Conservation (phyloP, 768 basidiomycete genomes). For the Daedaleopsis sinensis region DNA sequence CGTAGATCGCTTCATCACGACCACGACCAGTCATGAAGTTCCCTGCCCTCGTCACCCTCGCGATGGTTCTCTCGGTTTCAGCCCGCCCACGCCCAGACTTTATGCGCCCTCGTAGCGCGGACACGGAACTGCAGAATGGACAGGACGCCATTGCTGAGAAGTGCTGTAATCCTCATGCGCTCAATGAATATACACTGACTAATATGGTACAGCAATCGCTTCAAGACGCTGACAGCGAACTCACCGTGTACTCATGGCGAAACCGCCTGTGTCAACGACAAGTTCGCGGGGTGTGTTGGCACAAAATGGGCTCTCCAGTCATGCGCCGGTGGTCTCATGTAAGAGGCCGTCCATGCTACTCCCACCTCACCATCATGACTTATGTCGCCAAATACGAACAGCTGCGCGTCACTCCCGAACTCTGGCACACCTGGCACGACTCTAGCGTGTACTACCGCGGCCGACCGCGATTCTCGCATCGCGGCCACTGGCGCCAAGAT, state of each 20-base stretch:
- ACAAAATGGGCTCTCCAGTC: conserved; percentile 39
- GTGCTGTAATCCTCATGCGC: conserved; percentile 15
- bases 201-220: conserved; percentile 34
- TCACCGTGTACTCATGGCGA: conserved; percentile 49
- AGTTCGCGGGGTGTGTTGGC: conserved; percentile 58
- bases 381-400: background rate
- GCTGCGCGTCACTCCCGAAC: conserved; percentile 48
- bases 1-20: background rate
- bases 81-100: conserved; percentile 25
- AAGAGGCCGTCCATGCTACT: background rate
- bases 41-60: conserved; percentile 36
- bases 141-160: conserved; percentile 31
- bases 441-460: conserved; percentile 52
- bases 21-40: conserved; percentile 37
- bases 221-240: conserved; percentile 44
- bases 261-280: conserved; percentile 49
- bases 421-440: conserved; percentile 50
- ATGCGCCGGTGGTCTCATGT: conserved; percentile 15
- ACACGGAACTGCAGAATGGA: conserved; percentile 28
- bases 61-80: conserved; percentile 30
- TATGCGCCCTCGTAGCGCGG: conserved; percentile 5
- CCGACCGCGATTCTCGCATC: conserved; percentile 50
- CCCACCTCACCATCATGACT: background rate
- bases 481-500: conserved; percentile 33
- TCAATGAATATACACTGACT: background rate